Evolutionary conservation across 2,329 filamentous ascomycete genomes (phyloP), one percentile per base, ranked within the genome.

Genomic region (Chaetomiaceae sp.): DNA sequence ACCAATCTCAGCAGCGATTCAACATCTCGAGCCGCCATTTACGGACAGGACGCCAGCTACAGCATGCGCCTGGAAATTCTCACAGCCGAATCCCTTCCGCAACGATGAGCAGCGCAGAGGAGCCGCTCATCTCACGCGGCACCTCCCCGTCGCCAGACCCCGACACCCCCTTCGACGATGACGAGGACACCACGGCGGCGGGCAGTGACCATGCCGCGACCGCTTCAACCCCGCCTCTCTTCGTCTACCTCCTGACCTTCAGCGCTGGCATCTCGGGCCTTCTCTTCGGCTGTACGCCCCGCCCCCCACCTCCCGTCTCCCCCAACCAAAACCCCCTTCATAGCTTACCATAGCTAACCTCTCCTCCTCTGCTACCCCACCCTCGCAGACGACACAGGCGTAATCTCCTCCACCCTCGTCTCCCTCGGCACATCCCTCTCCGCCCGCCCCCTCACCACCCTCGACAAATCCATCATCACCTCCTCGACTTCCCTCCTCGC

Each of bases 391-490:
- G 80, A 83, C 59, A 84, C 80, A 0, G 80, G 82, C 38, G 82
- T 85, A 14, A 83, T 86, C 46, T 84, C 81, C 26, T 78, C 81
- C 2, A 84, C 80, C 1, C 70, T 86, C 29, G 77, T 86, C 37
- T 82, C 80, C 2, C 75, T 85, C 53, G 75, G 74, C 41, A 70
- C 67, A 2, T 77, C 79, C 8, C 75, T 85, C 26, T 80, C 76
- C 22, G 62, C 67, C 46, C 75, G 74, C 38, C 63, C 70, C 8
- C 70, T 85, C 20, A 80, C 74, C 1, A 77, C 79, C 0, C 65
- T 83, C 57, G 81, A 85, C 63, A 86, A 83, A 62, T 85, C 82
- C 6, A 68, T 86, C 53, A 82, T 85, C 57, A 86, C 83, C 3
- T 82, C 80, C n/a, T 76, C 75, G 18, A 86, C 83, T 5, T 78